Conservation (phyloP, 2,329 filamentous ascomycete species). For the Sporothrix sp. region DNA sequence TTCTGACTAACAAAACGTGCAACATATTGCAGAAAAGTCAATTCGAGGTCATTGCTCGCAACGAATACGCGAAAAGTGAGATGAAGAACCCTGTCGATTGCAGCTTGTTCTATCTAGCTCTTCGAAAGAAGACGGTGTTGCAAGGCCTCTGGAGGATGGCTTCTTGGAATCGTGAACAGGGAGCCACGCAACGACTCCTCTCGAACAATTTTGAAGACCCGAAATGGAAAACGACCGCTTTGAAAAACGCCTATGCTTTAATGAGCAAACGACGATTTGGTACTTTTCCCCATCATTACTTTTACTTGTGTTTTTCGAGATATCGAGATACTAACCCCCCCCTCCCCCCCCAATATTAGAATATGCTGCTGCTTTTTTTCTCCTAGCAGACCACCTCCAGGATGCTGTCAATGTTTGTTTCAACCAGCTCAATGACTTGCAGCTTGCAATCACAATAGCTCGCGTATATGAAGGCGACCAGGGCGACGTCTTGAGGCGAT, state of each 20-base stretch:
- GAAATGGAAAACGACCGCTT: constrained; percentile 77
- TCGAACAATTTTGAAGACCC: constrained; percentile 84
- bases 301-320: not conserved
- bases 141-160: constrained; percentile 94
- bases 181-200: constrained; percentile 66
- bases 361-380: constrained; percentile 92
- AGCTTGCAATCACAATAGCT: constrained; percentile 79
- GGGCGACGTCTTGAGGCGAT: constrained; percentile 59
- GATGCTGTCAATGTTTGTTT: constrained; percentile 82
- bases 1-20: not conserved
- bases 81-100: constrained; percentile 86
- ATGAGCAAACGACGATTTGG: constrained; percentile 83
- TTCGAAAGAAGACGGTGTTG: constrained; percentile 82
- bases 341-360: constrained; percentile 36
- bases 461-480: constrained; percentile 82
- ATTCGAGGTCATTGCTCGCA: constrained; percentile 83
- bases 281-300: constrained; percentile 24
- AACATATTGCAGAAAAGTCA: constrained; percentile 49
- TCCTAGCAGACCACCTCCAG: constrained; percentile 73
- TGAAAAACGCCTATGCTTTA: constrained; percentile 94
- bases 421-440: constrained; percentile 78
- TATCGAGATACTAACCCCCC: not conserved
- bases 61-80: constrained; percentile 83
- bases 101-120: constrained; percentile 80
- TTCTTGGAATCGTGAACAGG: constrained; percentile 77